Evolutionary conservation across 805 yeast species (phyloP).

Genomic region (Ogataea zsoltii): DNA sequence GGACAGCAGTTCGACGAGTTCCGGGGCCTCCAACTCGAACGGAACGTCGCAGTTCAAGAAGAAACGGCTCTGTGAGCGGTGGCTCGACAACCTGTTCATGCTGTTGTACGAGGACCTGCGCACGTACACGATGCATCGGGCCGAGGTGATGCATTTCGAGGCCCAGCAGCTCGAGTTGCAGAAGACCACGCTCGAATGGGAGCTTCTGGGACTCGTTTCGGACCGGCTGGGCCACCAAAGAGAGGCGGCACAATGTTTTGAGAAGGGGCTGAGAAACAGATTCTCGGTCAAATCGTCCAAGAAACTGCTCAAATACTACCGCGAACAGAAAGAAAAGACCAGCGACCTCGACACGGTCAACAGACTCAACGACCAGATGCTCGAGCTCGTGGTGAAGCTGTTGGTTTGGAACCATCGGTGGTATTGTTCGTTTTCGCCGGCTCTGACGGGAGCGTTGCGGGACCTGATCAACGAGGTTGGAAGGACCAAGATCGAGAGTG

Average conservation of each 20-base stretch:
- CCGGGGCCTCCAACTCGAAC: conserved; percentile 10
- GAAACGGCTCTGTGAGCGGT: conserved; percentile 69
- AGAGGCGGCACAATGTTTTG: conserved; percentile 86
- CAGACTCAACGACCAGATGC: conserved; percentile 53
- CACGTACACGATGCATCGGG: conserved; percentile 90
- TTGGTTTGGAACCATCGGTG: conserved; percentile 99
- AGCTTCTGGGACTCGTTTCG: conserved; percentile 83
- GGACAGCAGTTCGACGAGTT: conserved; percentile 14
- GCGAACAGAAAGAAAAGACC: conserved; percentile 43
- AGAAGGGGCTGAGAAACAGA: conserved; percentile 65
- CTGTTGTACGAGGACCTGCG: conserved; percentile 69
- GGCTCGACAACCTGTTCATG: conserved; percentile 74
- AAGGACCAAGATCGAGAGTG: conserved; percentile 69
- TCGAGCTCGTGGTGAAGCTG: conserved; percentile 71
- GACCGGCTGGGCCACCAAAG: conserved; percentile 79
- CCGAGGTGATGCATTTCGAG: conserved; percentile 84
- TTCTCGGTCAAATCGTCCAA: conserved; percentile 81
- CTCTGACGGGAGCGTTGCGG: conserved; percentile 55
- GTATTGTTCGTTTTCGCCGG: conserved; percentile 89
- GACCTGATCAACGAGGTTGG: conserved; percentile 76
- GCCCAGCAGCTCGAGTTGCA: conserved; percentile 80
- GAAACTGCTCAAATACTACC: conserved; percentile 67
- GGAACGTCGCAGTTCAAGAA: conserved; percentile 49
- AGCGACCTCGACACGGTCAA: conserved; percentile 34
- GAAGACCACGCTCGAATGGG: conserved; percentile 88